Evolutionary conservation across 306 rosid species (phyloP), one percentile per base, ranked within the genome.

Genomic region (Fagus sylvatica): DNA sequence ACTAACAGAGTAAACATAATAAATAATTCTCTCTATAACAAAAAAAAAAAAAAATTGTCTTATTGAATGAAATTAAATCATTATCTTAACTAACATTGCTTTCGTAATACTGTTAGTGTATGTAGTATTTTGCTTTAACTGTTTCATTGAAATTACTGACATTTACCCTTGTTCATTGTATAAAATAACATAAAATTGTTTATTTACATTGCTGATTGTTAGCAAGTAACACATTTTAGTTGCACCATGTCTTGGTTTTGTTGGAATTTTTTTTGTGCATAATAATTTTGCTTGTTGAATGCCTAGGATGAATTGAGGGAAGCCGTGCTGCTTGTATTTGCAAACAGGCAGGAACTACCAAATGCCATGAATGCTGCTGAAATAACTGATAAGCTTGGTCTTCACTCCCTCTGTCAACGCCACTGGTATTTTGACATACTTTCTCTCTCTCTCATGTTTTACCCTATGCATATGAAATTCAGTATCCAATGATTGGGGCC

Each of bases 401-500:
- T 22, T 22, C 28, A 22, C 28, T 22, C 28, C 28, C 28, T 85
- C 81, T 81, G 86, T 81, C 86, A 81, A 81, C 87, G 89, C 67
- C 91, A 88, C 84, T 88, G 86, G 91, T 85, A 81, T 5, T 2
- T 28, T 43, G 60, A 74, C 46, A 17, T 28, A 48, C 17, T 5
- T 2, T 53, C 42, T 22, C 0, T 9, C 0, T 65, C 46, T 53
- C 53, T 46, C 0, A 22, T 22, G 4, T 65, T 41, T 68, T 37
- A 4, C 15, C 7, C 43, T 33, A 1, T 48, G 13, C 12, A 8
- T 34, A 1, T 6, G 39, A 30, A 70, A 42, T 34, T 19, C n/a
- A 1, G 62, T 40, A 12, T 76, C 4, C 19, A 66, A 49, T 33
- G 4, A 62, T 15, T 54, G 13, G 43, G 30, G 36, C 69, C 40